Conservation (phyloP, 345 rosid species). For the Passiflora organensis region DNA sequence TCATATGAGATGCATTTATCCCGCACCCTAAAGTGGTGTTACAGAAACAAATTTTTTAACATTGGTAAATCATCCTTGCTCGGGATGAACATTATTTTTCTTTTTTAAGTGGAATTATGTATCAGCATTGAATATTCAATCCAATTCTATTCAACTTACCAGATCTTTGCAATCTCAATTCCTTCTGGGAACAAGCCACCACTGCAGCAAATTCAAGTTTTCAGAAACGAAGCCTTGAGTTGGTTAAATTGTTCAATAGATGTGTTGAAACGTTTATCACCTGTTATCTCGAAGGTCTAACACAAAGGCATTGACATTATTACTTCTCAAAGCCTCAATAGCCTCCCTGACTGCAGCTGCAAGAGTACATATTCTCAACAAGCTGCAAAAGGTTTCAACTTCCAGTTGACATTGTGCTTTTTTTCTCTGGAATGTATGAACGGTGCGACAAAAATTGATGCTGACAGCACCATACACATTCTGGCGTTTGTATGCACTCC, state of each 20-base stretch:
- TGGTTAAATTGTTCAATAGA: background rate
- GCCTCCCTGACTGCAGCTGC: slow-evolving; percentile 86
- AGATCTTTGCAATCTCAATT: slow-evolving; percentile 85
- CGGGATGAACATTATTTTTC: no score
- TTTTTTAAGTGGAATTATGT: no score
- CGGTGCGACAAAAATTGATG: no score
- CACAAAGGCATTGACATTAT: slow-evolving; percentile 65
- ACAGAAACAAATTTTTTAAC: no score
- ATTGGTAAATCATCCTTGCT: no score
- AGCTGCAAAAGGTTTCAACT: background rate
- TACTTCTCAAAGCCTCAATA: slow-evolving; percentile 59
- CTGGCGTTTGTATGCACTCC: no score
- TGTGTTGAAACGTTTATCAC: slow-evolving; percentile 38
- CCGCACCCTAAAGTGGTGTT: no score
- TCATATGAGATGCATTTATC: no score
- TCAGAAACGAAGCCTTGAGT: slow-evolving; percentile 30
- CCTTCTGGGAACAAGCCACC: slow-evolving; percentile 98
- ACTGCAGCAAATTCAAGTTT: slow-evolving; percentile 52
- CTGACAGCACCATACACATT: no score
- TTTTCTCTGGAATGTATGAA: no score
- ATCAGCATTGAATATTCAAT: background rate
- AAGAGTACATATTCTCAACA: slow-evolving; percentile 16
- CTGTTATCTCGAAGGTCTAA: slow-evolving; percentile 97
- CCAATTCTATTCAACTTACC: slow-evolving; percentile 42
- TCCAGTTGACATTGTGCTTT: background rate